Conservation (phyloP, 2,329 filamentous ascomycete species). For the Talaromyces albobiverticillius region DNA sequence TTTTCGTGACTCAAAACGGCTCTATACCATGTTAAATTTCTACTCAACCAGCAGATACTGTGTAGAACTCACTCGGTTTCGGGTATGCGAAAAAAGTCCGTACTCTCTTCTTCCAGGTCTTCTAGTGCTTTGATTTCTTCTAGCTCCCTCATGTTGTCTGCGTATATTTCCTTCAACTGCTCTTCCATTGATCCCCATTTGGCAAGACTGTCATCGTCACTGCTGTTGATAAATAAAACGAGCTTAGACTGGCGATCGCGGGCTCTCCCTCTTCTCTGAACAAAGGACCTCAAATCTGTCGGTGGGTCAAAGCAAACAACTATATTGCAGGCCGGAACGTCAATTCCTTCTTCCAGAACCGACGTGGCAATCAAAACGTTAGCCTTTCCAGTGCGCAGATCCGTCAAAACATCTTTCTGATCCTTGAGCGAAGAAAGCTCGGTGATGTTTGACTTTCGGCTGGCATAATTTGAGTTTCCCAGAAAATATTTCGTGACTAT, state of each 20-base stretch:
- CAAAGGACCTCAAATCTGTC: constrained; percentile 61
- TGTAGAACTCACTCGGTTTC: constrained; percentile 40
- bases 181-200: constrained; percentile 68
- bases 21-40: constrained; percentile 36
- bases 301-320: constrained; percentile 65
- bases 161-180: constrained; percentile 69
- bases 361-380: constrained; percentile 59
- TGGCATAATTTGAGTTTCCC: constrained; percentile 45
- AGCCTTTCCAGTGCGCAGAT: constrained; percentile 52
- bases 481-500: constrained; percentile 51
- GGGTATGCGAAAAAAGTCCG: constrained; percentile 39
- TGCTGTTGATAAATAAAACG: constrained; percentile 47
- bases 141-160: constrained; percentile 59
- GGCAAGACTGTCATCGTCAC: constrained; percentile 31
- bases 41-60: too few species aligned
- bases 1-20: constrained; percentile 71
- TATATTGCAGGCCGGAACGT: constrained; percentile 61
- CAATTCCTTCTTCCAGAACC: constrained; percentile 61
- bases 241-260: constrained; percentile 55
- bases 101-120: constrained; percentile 39
- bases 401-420: constrained; percentile 51
- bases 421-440: constrained; percentile 48
- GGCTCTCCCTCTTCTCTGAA: constrained; percentile 64
- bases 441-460: constrained; percentile 46
- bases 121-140: constrained; percentile 50